Evolutionary conservation across 1,284 basidiomycete species (phyloP).

Genomic region (Meira nashicola): DNA sequence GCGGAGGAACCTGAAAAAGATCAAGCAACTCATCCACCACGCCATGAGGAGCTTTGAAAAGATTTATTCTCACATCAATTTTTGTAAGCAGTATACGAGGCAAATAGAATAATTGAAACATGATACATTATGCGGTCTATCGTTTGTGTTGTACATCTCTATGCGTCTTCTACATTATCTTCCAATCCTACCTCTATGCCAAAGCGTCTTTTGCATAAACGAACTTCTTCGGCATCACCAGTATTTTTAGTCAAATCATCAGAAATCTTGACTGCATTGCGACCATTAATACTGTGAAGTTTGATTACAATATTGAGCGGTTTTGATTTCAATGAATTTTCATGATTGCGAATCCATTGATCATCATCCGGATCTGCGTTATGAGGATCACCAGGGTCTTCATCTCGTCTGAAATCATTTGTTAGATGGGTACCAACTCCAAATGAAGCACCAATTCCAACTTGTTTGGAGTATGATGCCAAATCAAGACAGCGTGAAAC

Average conservation of each 20-base stretch:
- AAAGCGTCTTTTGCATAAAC: conserved; percentile 8
- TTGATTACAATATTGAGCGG: conserved; percentile 52
- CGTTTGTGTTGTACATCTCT: background rate
- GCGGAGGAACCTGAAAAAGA: background rate
- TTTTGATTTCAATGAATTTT: conserved; percentile 17
- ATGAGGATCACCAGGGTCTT: background rate
- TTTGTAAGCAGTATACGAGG: too few relatives aligned
- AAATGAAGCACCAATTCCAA: conserved; percentile 46
- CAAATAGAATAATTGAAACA: too few relatives aligned
- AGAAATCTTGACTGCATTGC: conserved; percentile 47
- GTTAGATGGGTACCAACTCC: conserved; percentile 22
- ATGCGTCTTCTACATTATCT: conserved; percentile 11
- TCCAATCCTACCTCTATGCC: conserved; percentile 5
- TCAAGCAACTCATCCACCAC: background rate
- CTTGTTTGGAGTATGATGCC: conserved; percentile 24
- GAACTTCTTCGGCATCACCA: conserved; percentile 39
- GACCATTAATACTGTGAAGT: conserved; percentile 35
- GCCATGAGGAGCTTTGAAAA: conserved; percentile 3
- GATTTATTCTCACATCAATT: background rate
- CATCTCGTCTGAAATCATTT: conserved; percentile 12
- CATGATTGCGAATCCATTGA: background rate
- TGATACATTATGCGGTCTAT: background rate
- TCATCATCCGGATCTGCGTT: conserved; percentile 12
- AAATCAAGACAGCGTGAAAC: conserved; percentile 40
- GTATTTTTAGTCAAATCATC: conserved; percentile 52